phyloP scores from a whole-genome alignment of 371 early-diverging fungal genomes.

The Mucor indicus region DNA sequence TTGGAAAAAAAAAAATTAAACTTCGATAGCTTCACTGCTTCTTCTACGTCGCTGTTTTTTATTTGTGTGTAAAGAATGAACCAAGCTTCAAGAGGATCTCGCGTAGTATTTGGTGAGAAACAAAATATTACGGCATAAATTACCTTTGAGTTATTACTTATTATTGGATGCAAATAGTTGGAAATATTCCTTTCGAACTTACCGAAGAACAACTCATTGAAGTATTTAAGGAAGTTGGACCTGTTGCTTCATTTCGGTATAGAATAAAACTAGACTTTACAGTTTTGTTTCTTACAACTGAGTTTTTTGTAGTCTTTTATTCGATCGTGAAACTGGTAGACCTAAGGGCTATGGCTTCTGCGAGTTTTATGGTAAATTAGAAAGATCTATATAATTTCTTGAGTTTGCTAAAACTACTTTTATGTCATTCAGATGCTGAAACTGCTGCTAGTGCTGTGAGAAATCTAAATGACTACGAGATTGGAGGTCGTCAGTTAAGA shows the following conservation, averaged over 20 bases:
- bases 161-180: slow-evolving; percentile 54
- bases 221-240: slow-evolving; percentile 88
- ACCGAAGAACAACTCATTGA: slow-evolving; percentile 89
- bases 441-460: slow-evolving; percentile 82
- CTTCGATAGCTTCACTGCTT: no score
- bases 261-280: no score
- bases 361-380: slow-evolving; percentile 68
- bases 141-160: not conserved
- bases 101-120: slow-evolving; percentile 57
- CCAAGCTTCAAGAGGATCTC: slow-evolving; percentile 48
- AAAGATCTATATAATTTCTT: slow-evolving; percentile 13
- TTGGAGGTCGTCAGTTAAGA: slow-evolving; percentile 77
- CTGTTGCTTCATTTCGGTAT: slow-evolving; percentile 74
- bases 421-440: slow-evolving; percentile 58
- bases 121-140: not conserved
- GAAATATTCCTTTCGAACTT: slow-evolving; percentile 84
- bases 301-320: slow-evolving; percentile 58
- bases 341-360: slow-evolving; percentile 92
- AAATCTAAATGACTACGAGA: slow-evolving; percentile 79
- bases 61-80: no score
- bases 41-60: no score
- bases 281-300: no score
- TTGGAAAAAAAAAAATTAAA: no score
- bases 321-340: slow-evolving; percentile 86
- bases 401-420: not conserved